Percentiles rank a stretch among this genome's conserved stretches.
Conservation (phyloP, 208 protist genomes). For the Leishmania gerbilli region DNA sequence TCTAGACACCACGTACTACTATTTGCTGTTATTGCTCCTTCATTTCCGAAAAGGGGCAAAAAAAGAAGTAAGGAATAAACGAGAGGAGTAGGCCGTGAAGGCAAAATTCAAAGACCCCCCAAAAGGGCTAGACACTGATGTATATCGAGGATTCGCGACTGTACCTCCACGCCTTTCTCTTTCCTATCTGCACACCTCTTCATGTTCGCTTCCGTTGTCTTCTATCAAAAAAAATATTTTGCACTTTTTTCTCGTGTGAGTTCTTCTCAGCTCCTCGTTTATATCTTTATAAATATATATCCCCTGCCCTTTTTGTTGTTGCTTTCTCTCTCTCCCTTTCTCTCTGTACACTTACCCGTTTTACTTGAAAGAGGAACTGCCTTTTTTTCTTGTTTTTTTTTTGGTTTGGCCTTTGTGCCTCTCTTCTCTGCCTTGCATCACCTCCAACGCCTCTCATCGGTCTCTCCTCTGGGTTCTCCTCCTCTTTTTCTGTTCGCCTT, state of each 20-base stretch:
- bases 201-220: neutral
- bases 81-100: neutral
- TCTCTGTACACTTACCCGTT: slow-evolving; percentile 17
- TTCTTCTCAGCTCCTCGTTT: slow-evolving; percentile 2
- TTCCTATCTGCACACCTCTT: neutral
- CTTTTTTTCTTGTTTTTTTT: neutral
- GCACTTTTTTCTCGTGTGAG: slow-evolving; percentile 28
- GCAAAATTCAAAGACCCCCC: neutral
- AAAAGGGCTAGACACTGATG: neutral
- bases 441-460: neutral
- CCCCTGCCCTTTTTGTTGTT: neutral
- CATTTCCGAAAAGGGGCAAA: neutral
- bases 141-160: neutral
- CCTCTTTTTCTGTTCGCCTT: neutral
- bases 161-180: neutral
- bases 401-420: neutral
- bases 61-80: neutral
- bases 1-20: neutral
- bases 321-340: neutral
- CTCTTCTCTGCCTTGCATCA: neutral
- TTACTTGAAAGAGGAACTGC: slow-evolving; percentile 11
- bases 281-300: neutral
- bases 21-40: neutral
- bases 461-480: neutral
- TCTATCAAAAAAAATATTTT: slow-evolving; percentile 13